These are phyloP conservation scores for Lactarius hengduanensis DNA, from an alignment of 768 basidiomycete genomes.

Conservation along the genomic window DNA sequence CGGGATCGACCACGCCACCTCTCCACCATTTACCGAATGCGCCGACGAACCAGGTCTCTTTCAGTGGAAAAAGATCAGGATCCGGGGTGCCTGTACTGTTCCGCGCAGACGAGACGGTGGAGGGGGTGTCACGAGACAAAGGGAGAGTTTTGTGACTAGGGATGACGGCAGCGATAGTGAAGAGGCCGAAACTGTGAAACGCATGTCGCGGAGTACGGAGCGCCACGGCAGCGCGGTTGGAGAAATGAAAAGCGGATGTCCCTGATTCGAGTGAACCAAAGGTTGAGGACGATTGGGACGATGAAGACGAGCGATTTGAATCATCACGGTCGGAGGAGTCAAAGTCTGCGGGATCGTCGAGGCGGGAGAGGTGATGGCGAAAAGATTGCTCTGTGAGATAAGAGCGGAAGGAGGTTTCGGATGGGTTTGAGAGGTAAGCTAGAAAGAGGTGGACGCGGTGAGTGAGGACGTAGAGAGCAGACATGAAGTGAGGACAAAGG, in stretches of 20 bases:
- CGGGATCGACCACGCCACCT: slow-evolving; percentile 76
- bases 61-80: slow-evolving; percentile 51
- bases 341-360: slow-evolving; percentile 69
- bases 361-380: slow-evolving; percentile 85
- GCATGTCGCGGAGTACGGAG: slow-evolving; percentile 89
- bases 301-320: slow-evolving; percentile 32
- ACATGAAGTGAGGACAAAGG: slow-evolving; percentile 14
- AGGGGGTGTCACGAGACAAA: slow-evolving; percentile 21
- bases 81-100: slow-evolving; percentile 29
- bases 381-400: slow-evolving; percentile 98
- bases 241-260: slow-evolving; percentile 72
- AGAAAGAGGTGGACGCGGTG: slow-evolving; percentile 30
- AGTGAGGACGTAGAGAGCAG: slow-evolving; percentile 26
- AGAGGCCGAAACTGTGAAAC: slow-evolving; percentile 83
- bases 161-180: slow-evolving; percentile 79
- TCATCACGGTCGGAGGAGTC: slow-evolving; percentile 38
- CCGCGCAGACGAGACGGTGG: slow-evolving; percentile 18
- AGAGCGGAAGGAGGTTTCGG: slow-evolving; percentile 88
- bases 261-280: slow-evolving; percentile 30
- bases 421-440: slow-evolving; percentile 96
- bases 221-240: slow-evolving; percentile 88
- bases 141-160: slow-evolving; percentile 42
- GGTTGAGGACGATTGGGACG: slow-evolving; percentile 25
- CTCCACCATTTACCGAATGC: slow-evolving; percentile 92
- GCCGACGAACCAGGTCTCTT: slow-evolving; percentile 87